Conservation (phyloP, 305 asterid species). For the Caryopteris hybrid region DNA sequence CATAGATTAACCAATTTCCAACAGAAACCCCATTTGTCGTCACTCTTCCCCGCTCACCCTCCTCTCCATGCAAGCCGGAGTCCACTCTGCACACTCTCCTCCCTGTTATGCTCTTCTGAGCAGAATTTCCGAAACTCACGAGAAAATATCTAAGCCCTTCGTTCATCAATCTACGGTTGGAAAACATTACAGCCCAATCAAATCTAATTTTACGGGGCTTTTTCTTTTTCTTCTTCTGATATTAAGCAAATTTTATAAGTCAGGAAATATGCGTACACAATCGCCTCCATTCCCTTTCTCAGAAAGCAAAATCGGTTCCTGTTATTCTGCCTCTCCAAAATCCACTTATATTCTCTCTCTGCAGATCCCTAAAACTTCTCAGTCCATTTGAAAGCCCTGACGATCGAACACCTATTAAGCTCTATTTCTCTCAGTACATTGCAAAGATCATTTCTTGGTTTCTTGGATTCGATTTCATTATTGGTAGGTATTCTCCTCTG, state of each 20-base stretch:
- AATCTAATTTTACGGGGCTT: neutral
- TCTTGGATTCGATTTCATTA: conserved; percentile 17
- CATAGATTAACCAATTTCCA: neutral
- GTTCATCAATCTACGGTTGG: conserved; percentile 13
- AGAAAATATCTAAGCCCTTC: conserved; percentile 9
- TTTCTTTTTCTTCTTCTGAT: neutral
- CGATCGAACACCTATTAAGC: conserved; percentile 19
- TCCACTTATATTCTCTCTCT: conserved; percentile 12
- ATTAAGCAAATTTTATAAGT: neutral
- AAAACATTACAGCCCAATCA: neutral
- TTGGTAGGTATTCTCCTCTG: conserved; percentile 18
- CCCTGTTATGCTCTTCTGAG: neutral
- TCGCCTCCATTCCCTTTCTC: conserved; percentile 1
- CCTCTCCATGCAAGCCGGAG: neutral
- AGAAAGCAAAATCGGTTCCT: conserved; percentile 28
- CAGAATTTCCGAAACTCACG: neutral
- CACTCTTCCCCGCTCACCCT: conserved; percentile 9
- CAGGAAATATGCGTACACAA: neutral
- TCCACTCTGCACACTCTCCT: neutral
- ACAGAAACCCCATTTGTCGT: neutral
- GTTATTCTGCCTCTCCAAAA: conserved; percentile 11
- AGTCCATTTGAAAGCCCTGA: conserved; percentile 26
- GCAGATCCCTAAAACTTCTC: conserved; percentile 29
- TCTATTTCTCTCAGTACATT: conserved; percentile 20
- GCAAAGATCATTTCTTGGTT: conserved; percentile 20